phyloP scores from a whole-genome alignment of 106 monocot species.

The Dendrobium officinale region DNA sequence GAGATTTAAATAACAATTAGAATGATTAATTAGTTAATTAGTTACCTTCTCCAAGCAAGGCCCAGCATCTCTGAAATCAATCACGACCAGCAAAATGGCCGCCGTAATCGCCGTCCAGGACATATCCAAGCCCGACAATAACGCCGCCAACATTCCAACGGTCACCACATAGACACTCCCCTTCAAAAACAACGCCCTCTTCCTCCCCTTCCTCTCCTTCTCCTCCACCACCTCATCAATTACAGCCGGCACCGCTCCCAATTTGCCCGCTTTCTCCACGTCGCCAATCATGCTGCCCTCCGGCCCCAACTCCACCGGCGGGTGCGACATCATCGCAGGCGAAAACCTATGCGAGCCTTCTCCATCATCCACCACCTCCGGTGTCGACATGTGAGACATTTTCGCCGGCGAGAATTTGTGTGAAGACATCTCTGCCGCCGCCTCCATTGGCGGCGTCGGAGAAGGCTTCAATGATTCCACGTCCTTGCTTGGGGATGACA shows the following conservation, averaged over 20 bases:
- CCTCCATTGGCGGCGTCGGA: background rate
- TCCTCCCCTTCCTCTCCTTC: background rate
- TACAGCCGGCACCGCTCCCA: background rate
- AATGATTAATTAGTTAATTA: background rate
- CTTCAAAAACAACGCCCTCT: slow-evolving; percentile 1
- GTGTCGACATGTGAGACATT: background rate
- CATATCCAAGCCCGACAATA: slow-evolving; percentile 3
- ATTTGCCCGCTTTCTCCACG: background rate
- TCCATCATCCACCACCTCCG: background rate
- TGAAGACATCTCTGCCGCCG: background rate
- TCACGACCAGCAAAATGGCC: background rate
- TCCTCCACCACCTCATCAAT: background rate
- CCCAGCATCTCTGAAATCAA: slow-evolving; percentile 8
- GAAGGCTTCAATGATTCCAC: background rate
- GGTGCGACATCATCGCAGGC: slow-evolving; percentile 6
- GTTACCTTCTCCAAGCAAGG: slow-evolving; percentile 8
- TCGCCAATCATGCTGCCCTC: background rate
- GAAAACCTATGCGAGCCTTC: background rate
- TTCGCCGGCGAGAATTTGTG: slow-evolving; percentile 3
- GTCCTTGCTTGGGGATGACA: background rate
- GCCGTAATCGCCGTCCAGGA: slow-evolving; percentile 6
- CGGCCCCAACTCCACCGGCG: background rate
- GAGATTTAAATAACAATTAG: too few relatives aligned
- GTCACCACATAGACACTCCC: slow-evolving; percentile 6
- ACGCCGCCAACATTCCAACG: slow-evolving; percentile 4